Evolutionary conservation across 306 rosid species (phyloP), one percentile per base, ranked within the genome.

Genomic region (Acacia acuminata): DNA sequence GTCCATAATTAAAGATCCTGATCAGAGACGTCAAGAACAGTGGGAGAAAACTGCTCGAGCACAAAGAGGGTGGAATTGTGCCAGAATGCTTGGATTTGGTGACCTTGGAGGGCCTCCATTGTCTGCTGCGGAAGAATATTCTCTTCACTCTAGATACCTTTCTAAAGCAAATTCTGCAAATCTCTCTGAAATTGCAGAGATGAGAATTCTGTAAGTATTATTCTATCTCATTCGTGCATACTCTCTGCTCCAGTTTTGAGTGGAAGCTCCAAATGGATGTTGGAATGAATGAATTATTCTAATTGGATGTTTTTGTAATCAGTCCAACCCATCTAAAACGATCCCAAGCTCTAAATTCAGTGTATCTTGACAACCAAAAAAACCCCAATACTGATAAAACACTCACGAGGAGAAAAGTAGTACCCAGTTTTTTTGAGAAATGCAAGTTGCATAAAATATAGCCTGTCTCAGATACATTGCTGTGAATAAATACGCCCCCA

Each of bases 21-120:
- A 96, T 82, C 90, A 92, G 88, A 90, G 94, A 88, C 97, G 96
- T 79, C 86, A 88, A 82, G 98, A 96, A 83, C 99, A 94, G 82
- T 96, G 98, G 98, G 99, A 96, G 85, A 92, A 91, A 88, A 96
- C 94, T 83, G 98, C 97, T 72, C 97, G 92, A 84, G 97, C 98
- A 56, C 94, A 91, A 78, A 87, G 86, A 78, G 93, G 99, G 69
- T 96, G 94, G 93, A 91, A 89, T 91, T 91, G 85, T 84, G 94
- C 91, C 76, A 96, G 88, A 87, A 63, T 96, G 83, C 94, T 96
- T 71, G 99, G 99, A 79, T 94, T 92, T 89, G 99, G 99, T 34
- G 89, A 96, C 69, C 92, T 96, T 82, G 99, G 97, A 50, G 94
- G 94, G 50, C 97, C 98, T 78, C 89, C 92, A 8, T 83, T 96